These are phyloP conservation scores for Phytophthora pluvialis DNA, from an alignment of 352 stramenopile species.

Conservation along the genomic window DNA sequence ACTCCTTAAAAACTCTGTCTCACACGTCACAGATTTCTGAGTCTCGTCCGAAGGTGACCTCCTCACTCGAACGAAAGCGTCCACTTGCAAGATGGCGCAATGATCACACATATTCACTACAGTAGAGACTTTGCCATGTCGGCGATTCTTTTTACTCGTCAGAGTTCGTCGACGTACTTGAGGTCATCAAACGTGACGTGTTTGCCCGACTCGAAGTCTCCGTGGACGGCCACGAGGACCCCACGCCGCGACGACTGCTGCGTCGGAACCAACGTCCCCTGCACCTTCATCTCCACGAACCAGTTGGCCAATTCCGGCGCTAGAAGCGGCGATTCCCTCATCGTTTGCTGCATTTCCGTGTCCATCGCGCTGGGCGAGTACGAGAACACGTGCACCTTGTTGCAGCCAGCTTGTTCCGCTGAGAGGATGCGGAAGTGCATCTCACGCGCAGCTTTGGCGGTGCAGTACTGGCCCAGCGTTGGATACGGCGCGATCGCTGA, in stretches of 20 bases:
- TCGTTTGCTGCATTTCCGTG: conserved; percentile 76
- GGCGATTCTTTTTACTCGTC: neutral
- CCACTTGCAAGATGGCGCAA: conserved; percentile 10
- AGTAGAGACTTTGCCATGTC: too few relatives aligned
- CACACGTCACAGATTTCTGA: conserved; percentile 10
- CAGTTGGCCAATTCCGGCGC: conserved; percentile 39
- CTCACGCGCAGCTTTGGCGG: conserved; percentile 80
- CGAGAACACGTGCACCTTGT: conserved; percentile 62
- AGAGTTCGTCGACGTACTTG: conserved; percentile 21
- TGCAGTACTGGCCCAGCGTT: conserved; percentile 79
- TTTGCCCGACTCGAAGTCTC: conserved; percentile 60
- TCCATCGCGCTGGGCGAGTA: conserved; percentile 89
- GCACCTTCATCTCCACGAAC: conserved; percentile 60
- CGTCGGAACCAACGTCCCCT: conserved; percentile 58
- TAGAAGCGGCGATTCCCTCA: conserved; percentile 54
- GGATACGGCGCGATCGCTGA: conserved; percentile 73
- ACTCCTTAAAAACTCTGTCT: neutral
- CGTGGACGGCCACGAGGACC: conserved; percentile 55
- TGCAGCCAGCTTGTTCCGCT: conserved; percentile 45
- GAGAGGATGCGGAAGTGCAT: conserved; percentile 83
- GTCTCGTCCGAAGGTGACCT: conserved; percentile 13
- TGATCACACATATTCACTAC: neutral
- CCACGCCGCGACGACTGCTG: conserved; percentile 59
- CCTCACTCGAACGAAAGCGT: conserved; percentile 23
- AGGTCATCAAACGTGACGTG: conserved; percentile 79